Conservation (phyloP, 345 rosid species). For the Cardiospermum halicacabum region DNA sequence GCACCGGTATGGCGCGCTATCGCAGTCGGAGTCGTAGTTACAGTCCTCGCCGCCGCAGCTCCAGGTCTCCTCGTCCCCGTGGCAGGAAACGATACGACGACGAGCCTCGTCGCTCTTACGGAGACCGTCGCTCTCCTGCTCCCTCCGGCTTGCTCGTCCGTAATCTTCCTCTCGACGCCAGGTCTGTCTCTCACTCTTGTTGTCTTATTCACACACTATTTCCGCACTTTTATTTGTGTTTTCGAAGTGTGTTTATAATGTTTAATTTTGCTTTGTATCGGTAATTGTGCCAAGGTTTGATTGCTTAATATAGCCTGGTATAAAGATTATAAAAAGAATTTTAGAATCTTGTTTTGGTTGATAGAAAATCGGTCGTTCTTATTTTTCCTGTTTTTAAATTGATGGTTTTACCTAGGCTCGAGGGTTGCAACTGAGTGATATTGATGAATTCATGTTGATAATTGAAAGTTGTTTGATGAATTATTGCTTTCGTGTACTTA, state of each 20-base stretch:
- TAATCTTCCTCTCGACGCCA: constrained; percentile 88
- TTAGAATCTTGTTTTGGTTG: not conserved
- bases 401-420: constrained; percentile 44
- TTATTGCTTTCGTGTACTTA: too few relatives aligned
- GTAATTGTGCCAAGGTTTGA: not conserved
- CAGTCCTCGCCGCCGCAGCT: constrained; percentile 73
- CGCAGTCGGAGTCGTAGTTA: constrained; percentile 77
- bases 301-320: not conserved
- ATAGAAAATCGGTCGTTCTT: not conserved
- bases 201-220: not conserved
- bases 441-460: too few relatives aligned
- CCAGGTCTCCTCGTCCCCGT: constrained; percentile 49
- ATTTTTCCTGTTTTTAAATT: not conserved
- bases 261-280: not conserved
- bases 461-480: too few relatives aligned
- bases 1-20: constrained; percentile 47
- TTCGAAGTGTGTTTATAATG: not conserved
- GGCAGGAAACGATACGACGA: constrained; percentile 58
- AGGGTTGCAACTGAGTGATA: constrained; percentile 67
- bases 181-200: constrained; percentile 29
- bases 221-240: too few relatives aligned
- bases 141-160: constrained; percentile 93
- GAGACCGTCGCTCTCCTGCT: constrained; percentile 74
- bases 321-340: not conserved
- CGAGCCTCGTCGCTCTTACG: constrained; percentile 46